These are phyloP conservation scores for Pisolithus orientalis DNA, from an alignment of 768 basidiomycete species.

Conservation along the genomic window DNA sequence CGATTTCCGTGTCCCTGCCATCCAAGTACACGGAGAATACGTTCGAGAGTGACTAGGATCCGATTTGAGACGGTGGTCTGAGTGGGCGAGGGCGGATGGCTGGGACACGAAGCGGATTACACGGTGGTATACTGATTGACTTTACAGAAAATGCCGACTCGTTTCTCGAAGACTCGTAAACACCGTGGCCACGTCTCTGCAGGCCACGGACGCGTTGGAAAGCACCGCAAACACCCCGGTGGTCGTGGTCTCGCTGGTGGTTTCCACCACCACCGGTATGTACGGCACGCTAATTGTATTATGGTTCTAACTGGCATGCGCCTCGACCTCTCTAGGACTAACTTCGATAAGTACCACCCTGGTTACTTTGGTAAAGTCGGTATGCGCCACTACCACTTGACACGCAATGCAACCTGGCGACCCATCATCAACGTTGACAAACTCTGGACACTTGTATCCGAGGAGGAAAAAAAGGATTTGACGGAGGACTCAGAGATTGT, in stretches of 20 bases:
- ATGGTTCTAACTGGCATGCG: neutral
- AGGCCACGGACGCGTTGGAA: constrained; percentile 99
- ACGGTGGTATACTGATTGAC: constrained; percentile 16
- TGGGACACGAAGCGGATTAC: constrained; percentile 26
- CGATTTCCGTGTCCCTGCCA: constrained; percentile 12
- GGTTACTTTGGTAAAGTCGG: constrained; percentile 99
- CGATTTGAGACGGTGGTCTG: constrained; percentile 10
- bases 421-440: constrained; percentile 99
- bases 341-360: constrained; percentile 99
- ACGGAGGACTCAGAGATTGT: constrained; percentile 75
- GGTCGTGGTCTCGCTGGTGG: constrained; percentile 99
- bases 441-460: constrained; percentile 87
- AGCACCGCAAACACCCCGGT: constrained; percentile 99
- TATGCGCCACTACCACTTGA: constrained; percentile 98
- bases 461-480: constrained; percentile 73
- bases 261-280: constrained; percentile 96
- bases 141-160: constrained; percentile 82
- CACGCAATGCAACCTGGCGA: constrained; percentile 85
- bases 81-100: constrained; percentile 50
- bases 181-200: constrained; percentile 99
- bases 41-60: constrained; percentile 11
- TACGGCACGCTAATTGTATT: neutral
- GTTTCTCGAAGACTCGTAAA: constrained; percentile 95
- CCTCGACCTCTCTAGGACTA: constrained; percentile 52
- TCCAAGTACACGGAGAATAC: constrained; percentile 8